phyloP scores from a whole-genome alignment of 352 stramenopile genomes.

The Pythium folliculosum region DNA sequence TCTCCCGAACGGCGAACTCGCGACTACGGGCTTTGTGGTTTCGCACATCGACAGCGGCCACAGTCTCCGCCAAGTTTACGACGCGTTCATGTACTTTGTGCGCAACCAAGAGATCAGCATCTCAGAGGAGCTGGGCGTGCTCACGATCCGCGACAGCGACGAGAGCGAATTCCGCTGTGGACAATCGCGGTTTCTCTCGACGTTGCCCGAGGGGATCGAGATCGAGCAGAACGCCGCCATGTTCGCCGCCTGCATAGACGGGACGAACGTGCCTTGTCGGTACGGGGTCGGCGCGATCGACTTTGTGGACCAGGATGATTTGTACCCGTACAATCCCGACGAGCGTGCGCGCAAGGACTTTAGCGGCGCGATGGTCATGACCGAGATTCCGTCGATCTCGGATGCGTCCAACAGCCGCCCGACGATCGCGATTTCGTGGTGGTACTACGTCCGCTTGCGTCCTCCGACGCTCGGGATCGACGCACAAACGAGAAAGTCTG shows the following conservation, averaged over 20 bases:
- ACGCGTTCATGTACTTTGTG: conserved; percentile 18
- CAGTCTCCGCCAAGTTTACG: conserved; percentile 15
- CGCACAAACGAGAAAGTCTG: not conserved
- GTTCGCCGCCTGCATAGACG: conserved; percentile 8
- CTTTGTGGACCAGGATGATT: conserved; percentile 23
- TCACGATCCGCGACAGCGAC: conserved; percentile 28
- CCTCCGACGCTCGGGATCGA: not conserved
- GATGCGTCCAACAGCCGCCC: not conserved
- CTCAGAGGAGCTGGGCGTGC: conserved; percentile 18
- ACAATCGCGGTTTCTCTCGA: conserved; percentile 17
- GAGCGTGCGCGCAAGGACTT: not conserved
- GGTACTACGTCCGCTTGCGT: conserved; percentile 8
- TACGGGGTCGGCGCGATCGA: conserved; percentile 11
- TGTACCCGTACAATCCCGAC: conserved; percentile 12
- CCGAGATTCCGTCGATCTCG: conserved; percentile 1
- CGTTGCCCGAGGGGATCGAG: conserved; percentile 11
- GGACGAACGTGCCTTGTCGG: not conserved
- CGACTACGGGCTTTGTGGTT: conserved; percentile 1
- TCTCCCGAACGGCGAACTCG: conserved; percentile 11
- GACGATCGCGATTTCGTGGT: conserved; percentile 5
- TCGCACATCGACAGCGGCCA: not conserved
- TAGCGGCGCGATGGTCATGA: conserved; percentile 4
- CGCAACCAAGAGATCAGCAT: conserved; percentile 26
- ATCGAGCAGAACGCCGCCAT: conserved; percentile 26
- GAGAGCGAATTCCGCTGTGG: not conserved